Percentiles rank a stretch among this genome's conserved stretches.
Conservation (phyloP, 129 eudicot species). For the Helichrysum umbraculigerum region DNA sequence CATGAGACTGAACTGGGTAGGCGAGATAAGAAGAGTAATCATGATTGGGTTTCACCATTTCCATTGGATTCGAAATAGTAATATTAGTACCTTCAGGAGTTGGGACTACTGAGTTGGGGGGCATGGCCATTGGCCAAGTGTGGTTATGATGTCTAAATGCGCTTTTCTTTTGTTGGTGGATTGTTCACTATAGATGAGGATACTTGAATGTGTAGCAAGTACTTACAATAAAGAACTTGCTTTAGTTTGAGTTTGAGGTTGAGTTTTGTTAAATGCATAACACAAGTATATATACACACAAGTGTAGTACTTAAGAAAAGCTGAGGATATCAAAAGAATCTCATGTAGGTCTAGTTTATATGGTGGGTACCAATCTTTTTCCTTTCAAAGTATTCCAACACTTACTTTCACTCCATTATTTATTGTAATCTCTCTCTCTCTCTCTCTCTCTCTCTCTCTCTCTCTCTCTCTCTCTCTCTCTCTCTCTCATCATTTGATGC, state of each 20-base stretch:
- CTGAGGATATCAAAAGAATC: conserved; percentile 53
- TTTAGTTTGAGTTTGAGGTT: conserved; percentile 32
- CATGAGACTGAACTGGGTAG: conserved; percentile 46
- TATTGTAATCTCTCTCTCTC: conserved; percentile 44
- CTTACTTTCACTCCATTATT: conserved; percentile 45
- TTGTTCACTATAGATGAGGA: conserved; percentile 8
- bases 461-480: conserved; percentile 42
- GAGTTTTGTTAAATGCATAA: conserved; percentile 39
- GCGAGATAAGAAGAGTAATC: conserved; percentile 44
- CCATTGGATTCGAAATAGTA: conserved; percentile 34
- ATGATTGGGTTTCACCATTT: conserved; percentile 40
- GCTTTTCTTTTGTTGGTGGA: conserved; percentile 15
- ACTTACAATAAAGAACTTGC: conserved; percentile 27
- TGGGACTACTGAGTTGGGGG: conserved; percentile 55
- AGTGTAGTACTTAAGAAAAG: conserved; percentile 26
- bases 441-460: conserved; percentile 35
- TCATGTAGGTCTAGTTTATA: conserved; percentile 51
- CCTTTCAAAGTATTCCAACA: conserved; percentile 41
- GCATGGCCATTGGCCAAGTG: conserved; percentile 45
- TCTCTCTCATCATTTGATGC: conserved; percentile 47
- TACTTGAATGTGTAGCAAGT: conserved; percentile 28
- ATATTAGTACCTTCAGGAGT: conserved; percentile 47
- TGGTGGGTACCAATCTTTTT: conserved; percentile 57
- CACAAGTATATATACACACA: conserved; percentile 41
- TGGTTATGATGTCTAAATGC: conserved; percentile 21